These are phyloP conservation scores for Candida incommunis DNA, from an alignment of 805 yeast genomes.

Conservation along the genomic window DNA sequence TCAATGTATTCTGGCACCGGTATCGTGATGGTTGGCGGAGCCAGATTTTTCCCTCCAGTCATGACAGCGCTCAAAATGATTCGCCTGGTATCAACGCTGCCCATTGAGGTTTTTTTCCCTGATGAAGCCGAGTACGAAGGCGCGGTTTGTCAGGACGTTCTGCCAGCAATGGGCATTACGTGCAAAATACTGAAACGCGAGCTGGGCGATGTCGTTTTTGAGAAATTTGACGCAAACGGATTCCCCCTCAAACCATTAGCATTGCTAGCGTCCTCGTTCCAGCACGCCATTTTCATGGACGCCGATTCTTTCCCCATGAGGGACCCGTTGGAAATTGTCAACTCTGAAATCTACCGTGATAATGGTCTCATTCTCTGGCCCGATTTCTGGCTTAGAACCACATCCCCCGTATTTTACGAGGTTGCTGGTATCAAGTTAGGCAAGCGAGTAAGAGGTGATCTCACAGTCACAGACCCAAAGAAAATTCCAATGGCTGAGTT, in stretches of 20 bases:
- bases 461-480: constrained; percentile 26
- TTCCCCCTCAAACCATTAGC: constrained; percentile 65
- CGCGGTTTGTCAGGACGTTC: constrained; percentile 48
- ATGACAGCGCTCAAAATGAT: constrained; percentile 49
- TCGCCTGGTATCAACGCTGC: constrained; percentile 55
- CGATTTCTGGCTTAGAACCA: constrained; percentile 78
- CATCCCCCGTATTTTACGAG: constrained; percentile 57
- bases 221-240: constrained; percentile 37
- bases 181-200: constrained; percentile 55
- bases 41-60: constrained; percentile 59
- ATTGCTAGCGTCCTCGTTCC: constrained; percentile 55
- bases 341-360: constrained; percentile 37
- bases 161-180: constrained; percentile 48
- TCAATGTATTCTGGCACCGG: constrained; percentile 28
- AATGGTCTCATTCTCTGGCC: constrained; percentile 59
- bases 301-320: constrained; percentile 63
- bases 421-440: constrained; percentile 46
- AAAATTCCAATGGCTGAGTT: constrained; percentile 41
- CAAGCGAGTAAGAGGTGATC: constrained; percentile 22
- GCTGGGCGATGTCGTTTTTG: constrained; percentile 39
- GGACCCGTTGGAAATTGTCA: constrained; percentile 48
- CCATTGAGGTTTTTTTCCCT: constrained; percentile 76
- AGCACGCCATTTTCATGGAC: constrained; percentile 57
- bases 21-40: constrained; percentile 68
- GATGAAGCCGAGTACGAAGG: constrained; percentile 54